Evolutionary conservation across 495 filamentous ascomycete genomes (phyloP).

Genomic region (Penicillium macrosclerotiorum): DNA sequence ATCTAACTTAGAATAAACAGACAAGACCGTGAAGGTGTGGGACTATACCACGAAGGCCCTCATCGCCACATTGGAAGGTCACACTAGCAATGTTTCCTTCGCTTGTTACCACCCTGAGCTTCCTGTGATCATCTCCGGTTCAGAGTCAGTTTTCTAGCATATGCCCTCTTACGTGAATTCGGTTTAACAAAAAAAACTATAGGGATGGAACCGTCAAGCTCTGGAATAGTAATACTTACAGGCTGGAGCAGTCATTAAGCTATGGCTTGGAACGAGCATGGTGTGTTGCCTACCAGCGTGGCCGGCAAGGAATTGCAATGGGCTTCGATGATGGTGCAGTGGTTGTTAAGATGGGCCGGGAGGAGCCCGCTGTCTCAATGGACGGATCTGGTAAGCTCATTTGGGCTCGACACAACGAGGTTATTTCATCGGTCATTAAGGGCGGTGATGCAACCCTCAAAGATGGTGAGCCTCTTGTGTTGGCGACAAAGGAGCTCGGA

Average conservation of each 20-base stretch:
- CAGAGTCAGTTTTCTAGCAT: no score
- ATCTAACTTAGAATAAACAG: no score
- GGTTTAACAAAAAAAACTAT: no score
- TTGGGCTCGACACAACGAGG: slow-evolving; percentile 91
- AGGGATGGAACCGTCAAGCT: slow-evolving; percentile 96
- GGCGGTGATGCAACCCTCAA: slow-evolving; percentile 79
- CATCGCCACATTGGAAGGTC: slow-evolving; percentile 94
- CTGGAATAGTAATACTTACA: slow-evolving; percentile 97
- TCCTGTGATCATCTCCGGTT: slow-evolving; percentile 97
- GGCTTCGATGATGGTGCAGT: slow-evolving; percentile 98
- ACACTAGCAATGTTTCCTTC: slow-evolving; percentile 98
- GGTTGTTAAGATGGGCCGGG: slow-evolving; percentile 94
- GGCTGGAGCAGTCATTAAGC: slow-evolving; percentile 90
- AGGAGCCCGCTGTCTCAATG: slow-evolving; percentile 98
- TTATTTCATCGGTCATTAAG: slow-evolving; percentile 93
- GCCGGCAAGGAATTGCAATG: slow-evolving; percentile 89
- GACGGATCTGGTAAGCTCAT: slow-evolving; percentile 92
- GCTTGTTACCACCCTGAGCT: slow-evolving; percentile 97
- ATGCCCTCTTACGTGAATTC: no score
- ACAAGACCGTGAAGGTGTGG: slow-evolving; percentile 94
- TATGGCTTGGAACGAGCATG: slow-evolving; percentile 95
- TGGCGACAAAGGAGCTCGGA: slow-evolving; percentile 91
- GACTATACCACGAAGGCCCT: slow-evolving; percentile 98
- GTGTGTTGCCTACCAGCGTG: slow-evolving; percentile 94
- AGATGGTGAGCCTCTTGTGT: slow-evolving; percentile 79